phyloP scores from a whole-genome alignment of 768 basidiomycete genomes.

The Serendipita sp. region DNA sequence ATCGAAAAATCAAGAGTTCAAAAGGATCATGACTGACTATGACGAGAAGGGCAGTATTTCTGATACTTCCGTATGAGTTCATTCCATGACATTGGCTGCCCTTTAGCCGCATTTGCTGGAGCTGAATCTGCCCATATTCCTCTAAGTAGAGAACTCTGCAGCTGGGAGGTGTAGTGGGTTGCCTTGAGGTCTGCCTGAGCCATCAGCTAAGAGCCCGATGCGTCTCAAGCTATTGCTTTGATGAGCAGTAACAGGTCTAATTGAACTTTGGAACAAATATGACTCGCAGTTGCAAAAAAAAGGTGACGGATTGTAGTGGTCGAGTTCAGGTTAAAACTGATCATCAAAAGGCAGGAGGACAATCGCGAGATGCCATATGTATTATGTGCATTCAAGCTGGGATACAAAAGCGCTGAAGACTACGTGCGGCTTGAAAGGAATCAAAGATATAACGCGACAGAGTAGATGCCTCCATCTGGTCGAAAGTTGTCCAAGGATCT shows the following conservation, averaged over 20 bases:
- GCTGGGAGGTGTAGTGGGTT: slow-evolving; percentile 61
- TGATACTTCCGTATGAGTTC: slow-evolving; percentile 74
- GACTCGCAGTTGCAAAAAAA: too few species aligned
- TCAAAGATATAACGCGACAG: neutral
- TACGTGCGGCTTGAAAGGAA: neutral
- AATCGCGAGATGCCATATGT: neutral
- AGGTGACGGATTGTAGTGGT: too few species aligned
- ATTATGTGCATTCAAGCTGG: neutral
- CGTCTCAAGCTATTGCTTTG: too few species aligned
- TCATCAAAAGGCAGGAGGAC: too few species aligned
- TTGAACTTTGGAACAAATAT: neutral
- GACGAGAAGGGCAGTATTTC: slow-evolving; percentile 53
- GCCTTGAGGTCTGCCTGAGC: slow-evolving; percentile 35
- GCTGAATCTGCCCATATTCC: slow-evolving; percentile 51
- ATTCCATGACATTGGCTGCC: slow-evolving; percentile 44
- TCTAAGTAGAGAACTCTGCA: slow-evolving; percentile 50
- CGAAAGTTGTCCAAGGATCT: neutral
- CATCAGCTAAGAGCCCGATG: neutral
- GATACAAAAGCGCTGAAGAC: neutral
- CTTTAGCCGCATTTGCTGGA: slow-evolving; percentile 47
- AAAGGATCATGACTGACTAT: slow-evolving; percentile 22
- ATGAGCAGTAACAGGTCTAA: too few species aligned
- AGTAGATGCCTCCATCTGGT: neutral
- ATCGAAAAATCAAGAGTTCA: neutral
- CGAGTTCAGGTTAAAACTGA: too few species aligned